phyloP scores from a whole-genome alignment of 768 basidiomycete genomes.

The Cystobasidium onofrii region DNA sequence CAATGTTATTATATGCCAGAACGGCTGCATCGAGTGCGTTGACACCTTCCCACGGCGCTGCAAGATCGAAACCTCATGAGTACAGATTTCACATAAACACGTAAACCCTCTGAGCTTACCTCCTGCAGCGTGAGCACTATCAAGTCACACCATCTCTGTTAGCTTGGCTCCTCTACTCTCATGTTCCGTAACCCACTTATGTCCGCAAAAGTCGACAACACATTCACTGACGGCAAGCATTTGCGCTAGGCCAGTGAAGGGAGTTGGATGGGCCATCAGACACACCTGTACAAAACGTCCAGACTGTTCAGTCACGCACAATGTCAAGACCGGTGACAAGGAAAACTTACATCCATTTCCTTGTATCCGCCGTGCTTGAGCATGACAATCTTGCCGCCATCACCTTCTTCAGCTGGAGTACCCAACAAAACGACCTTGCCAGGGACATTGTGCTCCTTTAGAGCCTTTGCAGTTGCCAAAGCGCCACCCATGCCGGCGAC shows the following conservation, averaged over 20 bases:
- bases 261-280: slow-evolving; percentile 70
- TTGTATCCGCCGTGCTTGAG: slow-evolving; percentile 65
- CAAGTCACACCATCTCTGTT: neutral
- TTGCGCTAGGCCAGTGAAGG: slow-evolving; percentile 59
- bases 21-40: slow-evolving; percentile 86
- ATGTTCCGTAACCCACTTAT: slow-evolving; percentile 5
- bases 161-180: no score
- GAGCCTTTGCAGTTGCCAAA: slow-evolving; percentile 28
- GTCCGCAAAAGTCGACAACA: slow-evolving; percentile 24
- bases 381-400: slow-evolving; percentile 60
- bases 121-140: slow-evolving; percentile 32
- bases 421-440: slow-evolving; percentile 39
- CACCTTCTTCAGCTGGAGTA: slow-evolving; percentile 48
- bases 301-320: no score
- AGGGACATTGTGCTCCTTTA: slow-evolving; percentile 35
- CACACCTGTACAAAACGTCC: slow-evolving; percentile 63
- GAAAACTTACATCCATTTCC: slow-evolving; percentile 67
- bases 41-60: slow-evolving; percentile 72
- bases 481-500: slow-evolving; percentile 34
- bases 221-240: slow-evolving; percentile 53
- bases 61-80: slow-evolving; percentile 51
- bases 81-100: slow-evolving; percentile 55
- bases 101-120: neutral
- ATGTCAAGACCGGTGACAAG: no score
- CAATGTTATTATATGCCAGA: slow-evolving; percentile 68